These are phyloP conservation scores for Evansstolkia leycettana DNA, from an alignment of 495 filamentous ascomycete genomes.

Conservation along the genomic window DNA sequence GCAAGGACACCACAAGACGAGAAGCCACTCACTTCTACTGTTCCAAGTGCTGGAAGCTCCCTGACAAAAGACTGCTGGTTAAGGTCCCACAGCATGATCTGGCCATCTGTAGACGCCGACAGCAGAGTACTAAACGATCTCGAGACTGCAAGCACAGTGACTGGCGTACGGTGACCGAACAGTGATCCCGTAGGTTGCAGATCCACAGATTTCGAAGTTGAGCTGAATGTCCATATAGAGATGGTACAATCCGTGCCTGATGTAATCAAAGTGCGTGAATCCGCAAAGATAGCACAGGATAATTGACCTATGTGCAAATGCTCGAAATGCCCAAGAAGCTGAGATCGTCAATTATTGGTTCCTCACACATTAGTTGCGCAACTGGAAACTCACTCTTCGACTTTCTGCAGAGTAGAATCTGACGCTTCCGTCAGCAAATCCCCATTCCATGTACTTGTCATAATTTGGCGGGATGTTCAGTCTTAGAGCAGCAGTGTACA, in stretches of 20 bases:
- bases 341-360: slow-evolving; percentile 5
- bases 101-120: slow-evolving; percentile 67
- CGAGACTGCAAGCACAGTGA: slow-evolving; percentile 70
- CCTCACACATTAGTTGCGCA: background rate
- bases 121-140: slow-evolving; percentile 78
- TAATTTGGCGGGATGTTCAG: slow-evolving; percentile 78
- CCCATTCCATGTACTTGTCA: slow-evolving; percentile 93
- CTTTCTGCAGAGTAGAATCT: slow-evolving; percentile 77
- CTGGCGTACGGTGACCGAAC: slow-evolving; percentile 77
- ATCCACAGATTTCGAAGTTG: slow-evolving; percentile 58
- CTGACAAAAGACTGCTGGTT: slow-evolving; percentile 81
- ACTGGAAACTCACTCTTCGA: slow-evolving; percentile 44
- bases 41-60: slow-evolving; percentile 44
- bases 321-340: slow-evolving; percentile 72
- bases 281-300: slow-evolving; percentile 68
- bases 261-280: slow-evolving; percentile 81
- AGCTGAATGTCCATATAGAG: slow-evolving; percentile 61
- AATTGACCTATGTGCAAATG: slow-evolving; percentile 85
- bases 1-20: background rate
- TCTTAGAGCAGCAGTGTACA: slow-evolving; percentile 72
- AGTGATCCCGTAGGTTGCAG: slow-evolving; percentile 68
- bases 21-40: slow-evolving; percentile 33
- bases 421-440: slow-evolving; percentile 83
- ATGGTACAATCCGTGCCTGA: slow-evolving; percentile 85
- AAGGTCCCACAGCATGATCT: slow-evolving; percentile 84